These are phyloP conservation scores for Bipolaris gigantea DNA, from an alignment of 2,329 filamentous ascomycete genomes.

Conservation along the genomic window DNA sequence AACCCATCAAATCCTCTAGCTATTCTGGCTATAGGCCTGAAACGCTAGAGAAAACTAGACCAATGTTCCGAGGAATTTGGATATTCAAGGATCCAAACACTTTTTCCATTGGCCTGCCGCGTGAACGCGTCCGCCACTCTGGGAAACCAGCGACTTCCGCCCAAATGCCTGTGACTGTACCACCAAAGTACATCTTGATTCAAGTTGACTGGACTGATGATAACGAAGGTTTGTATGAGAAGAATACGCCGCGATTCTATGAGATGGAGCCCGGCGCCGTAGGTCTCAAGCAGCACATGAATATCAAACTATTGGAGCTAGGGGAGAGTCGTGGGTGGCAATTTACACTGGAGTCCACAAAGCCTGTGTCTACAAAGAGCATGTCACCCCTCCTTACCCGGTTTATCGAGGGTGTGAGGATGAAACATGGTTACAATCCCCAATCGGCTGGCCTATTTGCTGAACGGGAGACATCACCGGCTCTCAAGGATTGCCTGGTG, in stretches of 20 bases:
- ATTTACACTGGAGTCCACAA: slow-evolving; percentile 36
- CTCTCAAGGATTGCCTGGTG: slow-evolving; percentile 15
- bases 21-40: slow-evolving; percentile 23
- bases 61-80: slow-evolving; percentile 34
- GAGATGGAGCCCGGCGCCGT: slow-evolving; percentile 19
- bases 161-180: background rate
- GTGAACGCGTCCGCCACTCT: slow-evolving; percentile 9
- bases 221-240: slow-evolving; percentile 36
- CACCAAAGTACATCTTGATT: slow-evolving; percentile 21
- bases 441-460: slow-evolving; percentile 23
- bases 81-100: slow-evolving; percentile 32
- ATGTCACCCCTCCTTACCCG: slow-evolving; percentile 26
- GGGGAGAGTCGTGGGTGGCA: slow-evolving; percentile 37
- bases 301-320: slow-evolving; percentile 40
- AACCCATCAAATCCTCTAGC: slow-evolving; percentile 24
- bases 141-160: slow-evolving; percentile 11
- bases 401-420: slow-evolving; percentile 27
- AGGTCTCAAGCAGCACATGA: slow-evolving; percentile 28
- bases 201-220: slow-evolving; percentile 40
- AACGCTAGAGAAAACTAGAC: slow-evolving; percentile 22
- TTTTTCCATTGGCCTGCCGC: background rate
- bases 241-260: slow-evolving; percentile 27
- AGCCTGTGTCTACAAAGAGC: slow-evolving; percentile 12
- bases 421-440: slow-evolving; percentile 21
- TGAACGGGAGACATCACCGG: slow-evolving; percentile 21